Evolutionary conservation across 352 stramenopile genomes (phyloP), one percentile per base, ranked within the genome.

Genomic region (Pythium aquatile): DNA sequence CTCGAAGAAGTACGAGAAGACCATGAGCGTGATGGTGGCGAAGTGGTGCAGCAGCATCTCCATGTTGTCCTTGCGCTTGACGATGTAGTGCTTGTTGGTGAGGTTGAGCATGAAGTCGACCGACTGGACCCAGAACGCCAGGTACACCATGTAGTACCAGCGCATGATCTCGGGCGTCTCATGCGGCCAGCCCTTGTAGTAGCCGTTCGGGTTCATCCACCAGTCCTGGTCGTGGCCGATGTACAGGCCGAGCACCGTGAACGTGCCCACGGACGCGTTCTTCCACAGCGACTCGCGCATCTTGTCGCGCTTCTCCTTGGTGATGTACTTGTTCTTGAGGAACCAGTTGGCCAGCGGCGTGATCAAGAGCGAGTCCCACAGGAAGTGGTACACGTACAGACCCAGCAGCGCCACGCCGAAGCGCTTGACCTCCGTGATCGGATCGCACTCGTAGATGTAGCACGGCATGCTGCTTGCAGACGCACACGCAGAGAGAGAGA

Each of bases 131-230:
- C 84, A 93, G 67, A 87, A 93, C 64, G 76, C 69, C 52, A 91
- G 75, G 75, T 93, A 93, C 68, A 91, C 79, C 81, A 91, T 91
- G 73, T 93, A 93, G 79, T 93, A 89, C 84, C 84, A 93, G 67
- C 78, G 80, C 61, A 85, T 66, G 10, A 44, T 32, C 74, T 93
- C 84, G 39, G 68, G 75, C 46, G 79, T 54, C 24, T 58, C 48
- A 44, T 70, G 75, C 48, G 84, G 84, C 58, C 78, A 93, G 16
- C 75, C 72, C 37, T 67, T 73, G 52, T 86, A 93, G 71, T 91
- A 93, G 30, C 72, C 72, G 24, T 78, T 70, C 65, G 83, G 83
- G 68, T 87, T 82, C 63, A 93, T 78, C 58, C 86, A 93, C 84
- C 84, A 93, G 68, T 83, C 69, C 68, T 93, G 61, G 58, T 75